Base-by-base conservation (phyloP, 169 alveolate genomes). In the Nephromyces sp. region DNA sequence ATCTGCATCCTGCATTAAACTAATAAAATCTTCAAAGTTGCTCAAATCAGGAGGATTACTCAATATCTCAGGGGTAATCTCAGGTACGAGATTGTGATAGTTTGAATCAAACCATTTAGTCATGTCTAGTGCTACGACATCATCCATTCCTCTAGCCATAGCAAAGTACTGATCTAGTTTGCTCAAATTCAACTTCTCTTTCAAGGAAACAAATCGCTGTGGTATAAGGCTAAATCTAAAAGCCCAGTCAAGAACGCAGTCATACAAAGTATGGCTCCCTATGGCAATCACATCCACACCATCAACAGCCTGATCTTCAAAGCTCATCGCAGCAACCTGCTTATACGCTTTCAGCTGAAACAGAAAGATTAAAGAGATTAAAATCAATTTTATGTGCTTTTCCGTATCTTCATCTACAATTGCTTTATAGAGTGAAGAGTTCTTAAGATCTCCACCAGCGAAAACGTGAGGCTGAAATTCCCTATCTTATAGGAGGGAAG, bases 31-130 rank as follows among this genome's bases (percentile, higher is more conserved):
- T 6, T 43, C 2, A 27, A 2, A 25, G 6, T 65, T 53, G 8
- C 2, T 32, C 15, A n/a, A 15, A 21, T 24, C 8, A 21, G 68
- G 51, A 15, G 51, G 15, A 27, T 25, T 2, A 8, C 28, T 5
- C 62, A 5, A 2, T 5, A 6, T 25, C 68, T 32, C 33, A 8
- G 66, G 66, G 33, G 22, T 5, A 32, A 65, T 65, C 62, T 65
- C 71, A 5, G 71, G 71, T 5, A 6, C 6, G 68, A 65, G 2
- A 53, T 65, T 65, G 62, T 65, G 71, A 5, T 65, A 65, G 6
- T 65, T 65, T 28, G 71, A 30, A 32, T 65, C 71, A 5, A 24
- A 65, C 71, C 71, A 65, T 32, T 65, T 65, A 30, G 71, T 65
- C 71, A 65, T 65, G 62, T 65, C 71, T 5, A 65, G 62, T 27